Evolutionary conservation across 176 grass and related monocot genomes (phyloP).

Genomic region (Elymus sibiricus): DNA sequence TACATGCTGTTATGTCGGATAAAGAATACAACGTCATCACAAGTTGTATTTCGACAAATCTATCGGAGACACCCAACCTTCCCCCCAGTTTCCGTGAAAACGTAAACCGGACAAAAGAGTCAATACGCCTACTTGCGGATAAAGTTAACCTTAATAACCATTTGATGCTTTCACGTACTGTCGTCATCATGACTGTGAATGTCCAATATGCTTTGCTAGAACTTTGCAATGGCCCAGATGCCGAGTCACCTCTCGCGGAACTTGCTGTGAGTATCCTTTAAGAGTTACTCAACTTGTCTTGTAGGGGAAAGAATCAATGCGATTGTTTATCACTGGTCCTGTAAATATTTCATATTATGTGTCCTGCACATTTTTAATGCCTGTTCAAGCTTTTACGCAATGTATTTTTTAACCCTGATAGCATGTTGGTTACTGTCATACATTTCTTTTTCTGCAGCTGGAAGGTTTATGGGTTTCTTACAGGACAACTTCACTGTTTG

Average conservation of each 20-base stretch:
- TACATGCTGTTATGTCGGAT: slow-evolving; percentile 90
- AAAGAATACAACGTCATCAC: slow-evolving; percentile 95
- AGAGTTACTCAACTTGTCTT: not conserved
- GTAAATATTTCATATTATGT: slow-evolving; percentile 7
- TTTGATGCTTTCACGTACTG: slow-evolving; percentile 59
- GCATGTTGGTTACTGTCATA: not conserved
- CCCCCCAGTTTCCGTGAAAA: slow-evolving; percentile 92
- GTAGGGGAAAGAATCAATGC: not conserved
- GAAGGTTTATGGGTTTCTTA: slow-evolving; percentile 99
- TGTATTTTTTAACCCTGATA: slow-evolving; percentile 3
- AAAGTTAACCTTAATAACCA: slow-evolving; percentile 93
- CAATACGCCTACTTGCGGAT: slow-evolving; percentile 88
- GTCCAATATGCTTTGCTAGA: slow-evolving; percentile 78
- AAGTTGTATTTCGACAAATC: slow-evolving; percentile 81
- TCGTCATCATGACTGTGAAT: slow-evolving; percentile 79
- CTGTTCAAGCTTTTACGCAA: not conserved
- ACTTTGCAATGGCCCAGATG: slow-evolving; percentile 78
- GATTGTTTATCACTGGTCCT: not conserved
- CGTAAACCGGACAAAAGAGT: slow-evolving; percentile 72
- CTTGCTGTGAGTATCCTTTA: slow-evolving; percentile 65
- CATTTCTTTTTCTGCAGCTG: slow-evolving; percentile 48
- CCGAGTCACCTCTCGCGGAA: slow-evolving; percentile 73
- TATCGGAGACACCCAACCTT: slow-evolving; percentile 79
- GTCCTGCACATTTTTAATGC: slow-evolving; percentile 2
- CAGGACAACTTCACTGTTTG: slow-evolving; percentile 80